Conservation (phyloP, 805 yeast species). For the Metschnikowia reukaufii region DNA sequence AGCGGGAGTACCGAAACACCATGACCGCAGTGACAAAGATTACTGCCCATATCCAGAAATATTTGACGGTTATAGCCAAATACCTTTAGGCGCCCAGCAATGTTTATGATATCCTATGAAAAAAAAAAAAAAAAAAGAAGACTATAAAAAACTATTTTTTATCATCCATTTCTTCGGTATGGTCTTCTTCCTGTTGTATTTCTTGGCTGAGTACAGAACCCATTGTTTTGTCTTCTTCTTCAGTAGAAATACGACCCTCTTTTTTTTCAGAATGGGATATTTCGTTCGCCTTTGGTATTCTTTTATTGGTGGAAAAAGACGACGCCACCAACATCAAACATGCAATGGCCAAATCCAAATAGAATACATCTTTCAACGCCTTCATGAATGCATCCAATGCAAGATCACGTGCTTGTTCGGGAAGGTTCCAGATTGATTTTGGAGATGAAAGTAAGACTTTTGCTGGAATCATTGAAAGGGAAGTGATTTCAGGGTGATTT, state of each 20-base stretch:
- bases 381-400: conserved; percentile 27
- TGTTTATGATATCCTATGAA: background rate
- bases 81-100: conserved; percentile 1
- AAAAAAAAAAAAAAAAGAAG: too few species aligned
- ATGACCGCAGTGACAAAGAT: conserved; percentile 55
- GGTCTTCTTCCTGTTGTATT: background rate
- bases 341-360: conserved; percentile 19
- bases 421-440: conserved; percentile 25
- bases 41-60: conserved; percentile 54
- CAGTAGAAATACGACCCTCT: background rate
- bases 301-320: conserved; percentile 16
- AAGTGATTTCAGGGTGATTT: conserved; percentile 7
- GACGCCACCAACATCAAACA: conserved; percentile 14
- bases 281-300: conserved; percentile 16
- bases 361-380: conserved; percentile 20
- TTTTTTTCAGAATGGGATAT: conserved; percentile 11
- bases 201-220: background rate
- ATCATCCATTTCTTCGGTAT: background rate
- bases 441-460: conserved; percentile 26
- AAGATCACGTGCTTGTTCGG: conserved; percentile 22
- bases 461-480: conserved; percentile 7
- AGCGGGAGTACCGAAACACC: conserved; percentile 52
- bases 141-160: too few species aligned
- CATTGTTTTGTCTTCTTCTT: conserved; percentile 5
- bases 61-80: conserved; percentile 50